Evolutionary conservation across 331 rosid species (phyloP), one percentile per base, ranked within the genome.

Genomic region (Dryas integrifolia): DNA sequence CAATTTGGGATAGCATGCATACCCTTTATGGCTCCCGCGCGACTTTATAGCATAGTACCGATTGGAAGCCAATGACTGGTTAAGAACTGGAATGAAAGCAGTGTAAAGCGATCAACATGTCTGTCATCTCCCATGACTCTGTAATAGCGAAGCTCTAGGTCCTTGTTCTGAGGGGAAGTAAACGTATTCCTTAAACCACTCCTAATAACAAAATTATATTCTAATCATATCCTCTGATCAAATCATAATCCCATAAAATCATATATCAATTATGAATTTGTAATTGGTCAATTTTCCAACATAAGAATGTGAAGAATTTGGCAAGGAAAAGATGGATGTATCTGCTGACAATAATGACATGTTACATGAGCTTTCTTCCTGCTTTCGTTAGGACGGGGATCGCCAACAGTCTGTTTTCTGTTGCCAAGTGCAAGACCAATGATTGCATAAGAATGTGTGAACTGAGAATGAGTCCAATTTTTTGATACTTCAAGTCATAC

Each of bases 161-260:
- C 21, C 82, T 79, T 86, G 70, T 82, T 81, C 71, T 88, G 92
- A 59, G 92, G 96, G 16, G 88, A 79, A 30, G 91, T 91, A 48
- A 85, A 74, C 2, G 68, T 24, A 26, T 0, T 21, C 24, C 24
- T 21, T 21, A 21, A 21, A 0, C 24, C 24, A 21, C 24, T 21
- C 24, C 24, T 21, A 21, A 21, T 21, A 21, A 21, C 24, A 21
- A 21, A 21, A 21, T 21, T 21, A 21, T 21, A 0, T 21, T 30
- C 35, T 30, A 30, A 30, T 30, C 35, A 30, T 1, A 30, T 30
- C 35, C 35, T 30, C 35, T 30, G 35, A 30, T 30, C 35, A 30
- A 30, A 30, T 30, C 35, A 30, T 30, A 30, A 30, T 30, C 35
- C 35, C 35, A 30, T 30, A 30, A 30, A 30, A 30, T 30, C 35